Base-by-base conservation (phyloP, 2,329 filamentous ascomycete species). In the Westerdykella aurantiaca region DNA sequence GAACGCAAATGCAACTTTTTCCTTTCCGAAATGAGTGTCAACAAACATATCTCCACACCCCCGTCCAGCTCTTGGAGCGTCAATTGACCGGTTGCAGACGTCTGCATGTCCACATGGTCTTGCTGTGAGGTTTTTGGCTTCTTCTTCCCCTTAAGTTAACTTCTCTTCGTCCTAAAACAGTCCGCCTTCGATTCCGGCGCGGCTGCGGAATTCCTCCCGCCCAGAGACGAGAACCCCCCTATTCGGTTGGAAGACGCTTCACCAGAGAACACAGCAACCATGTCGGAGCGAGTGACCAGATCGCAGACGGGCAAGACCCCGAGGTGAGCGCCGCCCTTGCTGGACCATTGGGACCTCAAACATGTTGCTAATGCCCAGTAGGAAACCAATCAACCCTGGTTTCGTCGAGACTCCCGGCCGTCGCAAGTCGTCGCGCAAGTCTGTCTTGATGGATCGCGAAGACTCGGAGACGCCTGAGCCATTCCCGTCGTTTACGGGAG, bases 371-470 rank as follows among this genome's bases (percentile, higher is more conserved):
- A 25, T 22, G 29, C 22, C 63, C 58, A 41, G 64, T 64, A 68
- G 70, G 60, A 58, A 69, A 56, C 61, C 59, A 53, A 47, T 63
- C 54, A 57, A 71, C 60, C 65, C 66, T 37, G 72, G 70, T 48
- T 73, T 72, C 50, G 72, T 75, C 50, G 73, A 75, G 49, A 75
- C 72, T 10, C 72, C 73, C 9, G 71, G 70, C 38, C 66, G 68
- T 43, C 66, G 60, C 40, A 66, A 62, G 47, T 69, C 68, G 46
- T 63, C 69, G 44, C 69, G 72, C 60, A 73, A 70, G 51, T 72
- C 70, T 18, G 53, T 61, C 18, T 45, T 57, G 31, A 49, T 57
- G 13, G 50, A 53, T 23, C 45, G 22, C 16, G 56, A 61, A 10
- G 49, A 47, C 23, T 49, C 48, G 39, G 63, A 62, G 37, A 68